Percentiles rank a stretch among this genome's conserved stretches.
phyloP scores from a whole-genome alignment of 2,329 filamentous ascomycete species.

The Hypocrella siamensis region DNA sequence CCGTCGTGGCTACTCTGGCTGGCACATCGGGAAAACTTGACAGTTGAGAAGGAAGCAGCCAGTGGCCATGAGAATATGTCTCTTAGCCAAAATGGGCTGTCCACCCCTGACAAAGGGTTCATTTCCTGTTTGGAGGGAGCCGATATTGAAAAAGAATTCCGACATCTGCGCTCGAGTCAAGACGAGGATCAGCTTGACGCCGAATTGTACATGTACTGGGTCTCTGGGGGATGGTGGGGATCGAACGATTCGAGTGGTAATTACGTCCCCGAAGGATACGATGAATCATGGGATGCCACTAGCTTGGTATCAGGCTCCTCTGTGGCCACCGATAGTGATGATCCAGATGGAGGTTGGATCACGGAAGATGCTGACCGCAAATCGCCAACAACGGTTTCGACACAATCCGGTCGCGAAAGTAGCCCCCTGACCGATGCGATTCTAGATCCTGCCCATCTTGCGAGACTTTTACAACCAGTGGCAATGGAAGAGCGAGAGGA shows the following conservation, averaged over 20 bases:
- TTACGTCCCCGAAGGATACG: slow-evolving; percentile 42
- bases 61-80: background rate
- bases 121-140: slow-evolving; percentile 47
- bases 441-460: slow-evolving; percentile 53
- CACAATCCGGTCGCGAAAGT: slow-evolving; percentile 27
- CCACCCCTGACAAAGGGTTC: slow-evolving; percentile 28
- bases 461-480: slow-evolving; percentile 66
- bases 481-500: slow-evolving; percentile 66
- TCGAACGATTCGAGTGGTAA: slow-evolving; percentile 67
- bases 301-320: slow-evolving; percentile 54
- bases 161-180: slow-evolving; percentile 31
- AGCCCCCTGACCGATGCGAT: slow-evolving; percentile 46
- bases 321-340: slow-evolving; percentile 18
- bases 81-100: background rate
- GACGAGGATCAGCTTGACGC: slow-evolving; percentile 55
- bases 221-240: slow-evolving; percentile 71
- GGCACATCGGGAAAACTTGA: slow-evolving; percentile 13
- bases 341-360: slow-evolving; percentile 29
- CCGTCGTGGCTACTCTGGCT: slow-evolving; percentile 40
- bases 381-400: slow-evolving; percentile 59
- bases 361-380: slow-evolving; percentile 37
- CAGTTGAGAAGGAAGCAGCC: background rate
- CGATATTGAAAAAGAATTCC: slow-evolving; percentile 70
- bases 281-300: slow-evolving; percentile 56
- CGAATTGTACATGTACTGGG: slow-evolving; percentile 74